Percentiles rank a stretch among this genome's conserved stretches.
Evolutionary conservation across 352 stramenopile genomes (phyloP).

Genomic region (Phytopythium ostracodes): DNA sequence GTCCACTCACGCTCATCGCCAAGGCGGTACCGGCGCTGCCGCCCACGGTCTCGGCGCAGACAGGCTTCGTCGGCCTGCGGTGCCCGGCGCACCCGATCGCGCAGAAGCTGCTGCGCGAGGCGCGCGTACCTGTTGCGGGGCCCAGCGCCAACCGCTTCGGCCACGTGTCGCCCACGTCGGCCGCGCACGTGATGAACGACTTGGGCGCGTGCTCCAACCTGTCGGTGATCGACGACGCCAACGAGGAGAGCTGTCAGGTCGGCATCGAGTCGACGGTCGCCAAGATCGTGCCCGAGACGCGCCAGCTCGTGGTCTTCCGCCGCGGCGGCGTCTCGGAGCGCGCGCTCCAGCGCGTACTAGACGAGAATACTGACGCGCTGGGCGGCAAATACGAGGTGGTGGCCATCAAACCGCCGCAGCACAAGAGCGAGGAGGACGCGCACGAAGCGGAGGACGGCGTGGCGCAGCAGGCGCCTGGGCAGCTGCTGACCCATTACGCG

Average conservation of each 20-base stretch:
- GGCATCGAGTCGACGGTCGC: constrained; percentile 95
- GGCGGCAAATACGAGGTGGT: constrained; percentile 57
- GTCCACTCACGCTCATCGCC: constrained; percentile 96
- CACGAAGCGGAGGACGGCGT: constrained; percentile 57
- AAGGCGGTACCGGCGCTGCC: constrained; percentile 87
- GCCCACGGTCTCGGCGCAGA: constrained; percentile 87
- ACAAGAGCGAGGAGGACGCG: constrained; percentile 2
- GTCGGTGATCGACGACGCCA: constrained; percentile 71
- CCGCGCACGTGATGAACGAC: constrained; percentile 97
- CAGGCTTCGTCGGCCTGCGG: constrained; percentile 96
- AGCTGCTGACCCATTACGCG: constrained; percentile 98
- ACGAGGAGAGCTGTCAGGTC: constrained; percentile 67
- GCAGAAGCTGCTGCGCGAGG: constrained; percentile 82
- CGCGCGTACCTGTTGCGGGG: constrained; percentile 94
- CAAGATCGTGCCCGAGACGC: constrained; percentile 82
- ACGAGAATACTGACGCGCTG: constrained; percentile 31
- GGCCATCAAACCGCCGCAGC: constrained; percentile 32
- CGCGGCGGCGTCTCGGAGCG: constrained; percentile 81
- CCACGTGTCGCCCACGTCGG: constrained; percentile 96
- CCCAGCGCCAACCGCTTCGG: constrained; percentile 99
- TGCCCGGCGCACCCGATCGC: constrained; percentile 93
- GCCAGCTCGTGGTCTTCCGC: constrained; percentile 85
- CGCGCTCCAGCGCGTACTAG: constrained; percentile 55
- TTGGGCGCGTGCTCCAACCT: constrained; percentile 89
- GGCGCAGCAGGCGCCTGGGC: constrained; percentile 90